Evolutionary conservation across 306 rosid genomes (phyloP).

Genomic region (Crataegus laevigata): DNA sequence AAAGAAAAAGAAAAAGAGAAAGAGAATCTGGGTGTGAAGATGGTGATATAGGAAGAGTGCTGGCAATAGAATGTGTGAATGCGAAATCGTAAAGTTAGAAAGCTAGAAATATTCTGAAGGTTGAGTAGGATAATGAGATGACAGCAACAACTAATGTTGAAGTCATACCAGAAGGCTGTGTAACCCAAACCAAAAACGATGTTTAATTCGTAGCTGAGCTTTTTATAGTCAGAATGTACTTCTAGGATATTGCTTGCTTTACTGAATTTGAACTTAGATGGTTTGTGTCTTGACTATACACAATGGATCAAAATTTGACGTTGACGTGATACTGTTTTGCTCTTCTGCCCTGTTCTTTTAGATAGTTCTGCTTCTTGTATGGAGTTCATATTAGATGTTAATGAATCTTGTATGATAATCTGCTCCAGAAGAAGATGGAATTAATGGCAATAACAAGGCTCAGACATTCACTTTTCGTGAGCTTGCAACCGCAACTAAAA

Average conservation of each 20-base stretch:
- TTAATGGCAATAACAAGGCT: slow-evolving; percentile 8
- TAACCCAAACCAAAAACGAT: no score
- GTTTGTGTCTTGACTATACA: background rate
- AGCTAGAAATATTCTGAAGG: background rate
- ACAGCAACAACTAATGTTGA: background rate
- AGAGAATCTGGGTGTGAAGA: no score
- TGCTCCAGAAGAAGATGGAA: slow-evolving; percentile 11
- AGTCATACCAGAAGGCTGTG: background rate
- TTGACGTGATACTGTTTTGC: background rate
- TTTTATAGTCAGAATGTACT: background rate
- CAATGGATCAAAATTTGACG: background rate
- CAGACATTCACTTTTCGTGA: slow-evolving; percentile 45
- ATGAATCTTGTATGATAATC: background rate
- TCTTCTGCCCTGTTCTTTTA: background rate
- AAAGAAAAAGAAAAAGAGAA: no score
- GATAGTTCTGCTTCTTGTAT: background rate
- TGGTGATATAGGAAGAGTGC: no score
- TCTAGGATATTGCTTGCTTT: background rate
- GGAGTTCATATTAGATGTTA: background rate
- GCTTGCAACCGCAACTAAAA: slow-evolving; percentile 59
- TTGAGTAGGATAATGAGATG: background rate
- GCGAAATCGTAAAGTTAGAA: no score
- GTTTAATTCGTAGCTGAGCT: background rate
- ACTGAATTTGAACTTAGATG: background rate
- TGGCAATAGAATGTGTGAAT: no score